These are phyloP conservation scores for Suillus occidentalis DNA, from an alignment of 768 basidiomycete species.

Conservation along the genomic window DNA sequence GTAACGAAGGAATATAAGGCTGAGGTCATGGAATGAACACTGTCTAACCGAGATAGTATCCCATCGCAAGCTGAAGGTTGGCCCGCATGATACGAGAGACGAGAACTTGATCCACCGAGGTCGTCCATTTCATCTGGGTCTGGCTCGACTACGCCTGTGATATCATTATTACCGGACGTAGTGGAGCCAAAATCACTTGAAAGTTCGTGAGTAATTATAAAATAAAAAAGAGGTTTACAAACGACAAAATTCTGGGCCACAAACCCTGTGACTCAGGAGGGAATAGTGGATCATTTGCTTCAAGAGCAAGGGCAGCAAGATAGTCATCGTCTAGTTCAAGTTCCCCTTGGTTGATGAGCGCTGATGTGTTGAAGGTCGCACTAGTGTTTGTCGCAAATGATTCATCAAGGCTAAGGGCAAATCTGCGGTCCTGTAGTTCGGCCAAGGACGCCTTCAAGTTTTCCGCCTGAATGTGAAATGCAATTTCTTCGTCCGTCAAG, in stretches of 20 bases:
- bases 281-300: constrained; percentile 24
- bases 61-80: not conserved
- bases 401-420: constrained; percentile 43
- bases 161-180: not conserved
- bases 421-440: constrained; percentile 34
- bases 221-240: not conserved
- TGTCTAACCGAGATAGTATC: not conserved
- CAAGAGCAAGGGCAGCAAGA: constrained; percentile 38
- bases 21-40: not conserved
- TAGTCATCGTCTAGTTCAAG: constrained; percentile 36
- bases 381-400: constrained; percentile 20
- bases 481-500: constrained; percentile 45
- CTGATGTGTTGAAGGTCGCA: constrained; percentile 30
- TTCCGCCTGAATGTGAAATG: constrained; percentile 42
- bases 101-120: not conserved
- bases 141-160: not conserved
- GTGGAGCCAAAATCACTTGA: constrained; percentile 1
- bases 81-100: not conserved
- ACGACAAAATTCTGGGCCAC: not conserved
- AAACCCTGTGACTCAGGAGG: constrained; percentile 18
- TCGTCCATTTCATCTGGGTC: not conserved
- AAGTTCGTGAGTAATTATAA: not conserved
- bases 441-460: constrained; percentile 32
- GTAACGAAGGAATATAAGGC: not conserved
- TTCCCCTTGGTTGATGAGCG: constrained; percentile 37